A percentile compares a stretch with the other conserved stretches of the same genome.
Evolutionary conservation across 371 early-diverging fungal genomes (phyloP).

Genomic region (Lichtheimia hyalospora): DNA sequence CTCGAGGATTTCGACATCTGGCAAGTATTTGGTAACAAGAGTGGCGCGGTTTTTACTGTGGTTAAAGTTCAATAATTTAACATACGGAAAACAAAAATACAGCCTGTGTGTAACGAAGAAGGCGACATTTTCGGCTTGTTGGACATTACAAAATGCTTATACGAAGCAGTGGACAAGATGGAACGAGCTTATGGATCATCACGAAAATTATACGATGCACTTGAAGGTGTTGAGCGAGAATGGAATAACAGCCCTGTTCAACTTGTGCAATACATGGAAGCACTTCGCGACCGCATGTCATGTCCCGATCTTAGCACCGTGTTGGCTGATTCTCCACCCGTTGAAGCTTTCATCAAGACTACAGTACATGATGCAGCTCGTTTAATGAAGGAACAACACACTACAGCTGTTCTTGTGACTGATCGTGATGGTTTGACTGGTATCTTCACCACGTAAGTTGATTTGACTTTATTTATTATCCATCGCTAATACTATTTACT

Average conservation of each 20-base stretch:
- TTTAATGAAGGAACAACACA: slow-evolving; percentile 80
- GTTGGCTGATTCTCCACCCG: slow-evolving; percentile 62
- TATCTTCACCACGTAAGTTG: slow-evolving; percentile 76
- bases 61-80: slow-evolving; percentile 6
- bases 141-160: slow-evolving; percentile 94
- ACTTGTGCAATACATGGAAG: slow-evolving; percentile 31
- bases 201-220: slow-evolving; percentile 76
- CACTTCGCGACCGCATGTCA: slow-evolving; percentile 65
- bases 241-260: slow-evolving; percentile 50
- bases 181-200: slow-evolving; percentile 87
- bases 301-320: slow-evolving; percentile 85
- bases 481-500: no score
- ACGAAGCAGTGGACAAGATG: slow-evolving; percentile 88
- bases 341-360: slow-evolving; percentile 73
- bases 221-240: slow-evolving; percentile 86
- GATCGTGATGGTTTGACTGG: slow-evolving; percentile 83
- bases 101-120: slow-evolving; percentile 77
- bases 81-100: not conserved
- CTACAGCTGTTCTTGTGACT: slow-evolving; percentile 86
- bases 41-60: slow-evolving; percentile 1
- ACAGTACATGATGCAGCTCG: slow-evolving; percentile 84
- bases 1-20: slow-evolving; percentile 92
- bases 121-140: slow-evolving; percentile 89
- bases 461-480: not conserved
- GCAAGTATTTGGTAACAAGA: slow-evolving; percentile 26